Conservation (phyloP, 352 stramenopile species). For the Phytophthora meadii region DNA sequence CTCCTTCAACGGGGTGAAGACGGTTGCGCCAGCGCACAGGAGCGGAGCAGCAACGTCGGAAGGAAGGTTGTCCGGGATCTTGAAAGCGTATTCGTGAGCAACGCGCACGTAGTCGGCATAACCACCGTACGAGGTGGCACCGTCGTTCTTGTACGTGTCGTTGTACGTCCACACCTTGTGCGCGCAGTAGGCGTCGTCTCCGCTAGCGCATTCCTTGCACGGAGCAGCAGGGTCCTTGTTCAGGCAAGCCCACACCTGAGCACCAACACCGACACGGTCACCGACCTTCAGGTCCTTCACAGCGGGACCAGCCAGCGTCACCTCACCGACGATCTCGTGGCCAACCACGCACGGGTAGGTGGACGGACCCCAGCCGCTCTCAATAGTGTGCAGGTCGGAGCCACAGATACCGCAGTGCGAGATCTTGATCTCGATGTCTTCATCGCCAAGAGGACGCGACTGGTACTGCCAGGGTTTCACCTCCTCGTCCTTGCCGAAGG, state of each 20-base stretch:
- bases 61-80: slow-evolving; percentile 74
- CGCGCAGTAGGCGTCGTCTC: slow-evolving; percentile 72
- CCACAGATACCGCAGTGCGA: slow-evolving; percentile 70
- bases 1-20: slow-evolving; percentile 75
- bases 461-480: slow-evolving; percentile 54
- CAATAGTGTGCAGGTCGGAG: slow-evolving; percentile 64
- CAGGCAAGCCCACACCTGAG: slow-evolving; percentile 73
- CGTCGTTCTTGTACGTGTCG: slow-evolving; percentile 53
- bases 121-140: slow-evolving; percentile 50
- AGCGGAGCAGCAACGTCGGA: slow-evolving; percentile 66
- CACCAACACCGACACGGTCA: slow-evolving; percentile 88
- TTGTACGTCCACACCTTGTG: slow-evolving; percentile 62
- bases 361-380: slow-evolving; percentile 52
- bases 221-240: slow-evolving; percentile 53
- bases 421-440: slow-evolving; percentile 72
- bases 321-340: slow-evolving; percentile 68
- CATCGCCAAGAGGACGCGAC: slow-evolving; percentile 45
- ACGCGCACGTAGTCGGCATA: slow-evolving; percentile 80
- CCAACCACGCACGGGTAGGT: slow-evolving; percentile 59
- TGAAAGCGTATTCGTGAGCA: slow-evolving; percentile 68
- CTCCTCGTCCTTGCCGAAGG: slow-evolving; percentile 39
- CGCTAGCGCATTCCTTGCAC: slow-evolving; percentile 68
- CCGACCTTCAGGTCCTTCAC: slow-evolving; percentile 76
- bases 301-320: slow-evolving; percentile 43
- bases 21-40: slow-evolving; percentile 85